These are phyloP conservation scores for Mortierella sp. DNA, from an alignment of 371 early-diverging fungal genomes.

Conservation along the genomic window DNA sequence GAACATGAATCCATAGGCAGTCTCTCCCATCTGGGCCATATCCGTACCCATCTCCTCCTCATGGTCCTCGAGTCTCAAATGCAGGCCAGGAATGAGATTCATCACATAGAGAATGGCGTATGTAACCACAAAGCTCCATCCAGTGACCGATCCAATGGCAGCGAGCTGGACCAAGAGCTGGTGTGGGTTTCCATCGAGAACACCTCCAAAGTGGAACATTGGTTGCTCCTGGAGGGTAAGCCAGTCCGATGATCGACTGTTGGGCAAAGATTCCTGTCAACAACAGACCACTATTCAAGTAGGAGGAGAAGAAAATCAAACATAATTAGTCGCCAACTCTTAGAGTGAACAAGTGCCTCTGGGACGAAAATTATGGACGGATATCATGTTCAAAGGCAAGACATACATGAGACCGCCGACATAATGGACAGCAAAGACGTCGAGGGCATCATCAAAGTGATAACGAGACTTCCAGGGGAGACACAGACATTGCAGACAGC, in stretches of 20 bases:
- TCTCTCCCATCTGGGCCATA: slow-evolving; percentile 82
- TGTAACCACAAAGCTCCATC: slow-evolving; percentile 84
- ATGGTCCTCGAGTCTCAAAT: slow-evolving; percentile 80
- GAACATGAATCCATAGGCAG: slow-evolving; percentile 64
- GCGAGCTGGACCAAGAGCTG: slow-evolving; percentile 86
- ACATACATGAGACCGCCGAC: slow-evolving; percentile 81
- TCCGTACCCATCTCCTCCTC: slow-evolving; percentile 81
- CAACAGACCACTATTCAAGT: slow-evolving; percentile 67
- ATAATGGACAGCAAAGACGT: slow-evolving; percentile 90
- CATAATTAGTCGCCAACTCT: slow-evolving; percentile 64
- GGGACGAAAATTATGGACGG: slow-evolving; percentile 44
- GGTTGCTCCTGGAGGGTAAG: slow-evolving; percentile 66
- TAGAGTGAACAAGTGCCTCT: too few species aligned
- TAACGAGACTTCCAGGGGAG: slow-evolving; percentile 78
- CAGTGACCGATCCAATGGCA: slow-evolving; percentile 76
- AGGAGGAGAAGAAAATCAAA: slow-evolving; percentile 55
- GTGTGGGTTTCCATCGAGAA: slow-evolving; percentile 82
- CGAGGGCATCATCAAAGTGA: slow-evolving; percentile 89
- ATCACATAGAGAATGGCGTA: slow-evolving; percentile 78
- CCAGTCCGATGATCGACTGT: slow-evolving; percentile 73
- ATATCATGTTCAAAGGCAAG: background rate
- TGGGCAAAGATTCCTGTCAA: slow-evolving; percentile 94
- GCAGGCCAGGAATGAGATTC: slow-evolving; percentile 80
- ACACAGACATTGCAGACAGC: slow-evolving; percentile 80
- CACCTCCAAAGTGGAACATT: slow-evolving; percentile 78